Evolutionary conservation across 2,329 filamentous ascomycete genomes (phyloP).

Genomic region (Claviceps spartinae): DNA sequence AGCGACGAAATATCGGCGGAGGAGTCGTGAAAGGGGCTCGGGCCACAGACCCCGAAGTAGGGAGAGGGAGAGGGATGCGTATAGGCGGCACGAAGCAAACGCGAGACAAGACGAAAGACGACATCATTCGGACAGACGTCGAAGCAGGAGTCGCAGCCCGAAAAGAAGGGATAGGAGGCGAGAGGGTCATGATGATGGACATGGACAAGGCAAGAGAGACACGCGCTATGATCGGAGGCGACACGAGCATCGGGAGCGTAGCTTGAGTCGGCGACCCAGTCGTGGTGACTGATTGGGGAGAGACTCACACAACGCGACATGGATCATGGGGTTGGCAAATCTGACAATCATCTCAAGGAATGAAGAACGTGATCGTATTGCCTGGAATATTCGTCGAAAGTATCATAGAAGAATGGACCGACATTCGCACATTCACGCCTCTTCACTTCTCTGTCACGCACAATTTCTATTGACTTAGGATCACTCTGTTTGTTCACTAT

Average conservation of each 20-base stretch:
- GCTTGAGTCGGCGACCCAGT: conserved; percentile 1
- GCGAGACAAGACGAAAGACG: conserved; percentile 4
- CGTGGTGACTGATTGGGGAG: not conserved
- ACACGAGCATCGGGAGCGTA: conserved; percentile 8
- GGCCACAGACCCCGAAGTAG: conserved; percentile 7
- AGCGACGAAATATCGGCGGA: conserved; percentile 18
- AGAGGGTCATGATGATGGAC: conserved; percentile 6
- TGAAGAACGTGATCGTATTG: too few species aligned
- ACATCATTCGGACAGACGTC: conserved; percentile 1
- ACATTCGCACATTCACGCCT: not conserved
- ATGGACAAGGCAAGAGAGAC: conserved; percentile 8
- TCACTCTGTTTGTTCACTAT: not conserved
- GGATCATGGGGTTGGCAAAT: not conserved
- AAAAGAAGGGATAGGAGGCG: conserved; percentile 10
- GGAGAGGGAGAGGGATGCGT: conserved; percentile 9
- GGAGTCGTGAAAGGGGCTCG: conserved; percentile 7
- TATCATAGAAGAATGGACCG: not conserved
- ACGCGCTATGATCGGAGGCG: conserved; percentile 11
- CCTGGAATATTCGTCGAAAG: not conserved
- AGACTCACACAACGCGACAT: not conserved
- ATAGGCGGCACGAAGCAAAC: not conserved
- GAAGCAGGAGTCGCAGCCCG: conserved; percentile 4
- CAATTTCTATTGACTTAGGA: not conserved
- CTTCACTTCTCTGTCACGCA: not conserved
- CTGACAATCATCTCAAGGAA: not conserved